Base-by-base conservation (phyloP, 2,329 filamentous ascomycete species). In the Exophiala alcalophila region DNA sequence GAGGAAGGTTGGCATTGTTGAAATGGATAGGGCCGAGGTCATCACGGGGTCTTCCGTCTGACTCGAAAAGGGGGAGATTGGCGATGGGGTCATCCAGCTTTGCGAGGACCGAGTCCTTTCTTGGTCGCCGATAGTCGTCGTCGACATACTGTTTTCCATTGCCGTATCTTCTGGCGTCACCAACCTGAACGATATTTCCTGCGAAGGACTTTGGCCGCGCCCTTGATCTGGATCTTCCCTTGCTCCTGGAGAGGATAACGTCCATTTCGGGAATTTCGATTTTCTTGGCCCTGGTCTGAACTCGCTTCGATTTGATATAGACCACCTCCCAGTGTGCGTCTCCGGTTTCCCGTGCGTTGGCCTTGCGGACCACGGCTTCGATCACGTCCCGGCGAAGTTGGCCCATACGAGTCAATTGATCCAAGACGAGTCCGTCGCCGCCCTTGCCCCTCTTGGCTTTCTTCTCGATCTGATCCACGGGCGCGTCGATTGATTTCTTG, bases 201-300 rank as follows among this genome's bases (percentile, higher is more conserved):
- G 23, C 37, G 27, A 29, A 33, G 20, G 47, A 39, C 26, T 45
- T 50, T n/a, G n/a, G n/a, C n/a, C n/a, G n/a, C 14, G 31, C 15
- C 33, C 44, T 23, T 18, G 43, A 26, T 25, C 21, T 40, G 2
- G 38, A 5, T 24, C 27, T 39, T 19, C 28, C 40, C 26, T 19
- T 43, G 6, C 26, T 47, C 19, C 47, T 29, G n/a, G 37, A 44
- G 8, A 53, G 41, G 14, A 53, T 50, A n/a, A 53, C 30, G 16
- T 53, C 50, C 50, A 53, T 53, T 11, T 48, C 47, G 4, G 47
- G 47, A 2, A 53, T 47, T 29, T 44, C 40, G 29, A 47, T 28
- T 15, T 23, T 47, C 4, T 34, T 32, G 11, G 24, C 32, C 11
- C 38, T 41, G 9, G 26, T 50, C n/a, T 39, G 31, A 8, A 45